Conservation (phyloP, 2,329 filamentous ascomycete species). For the Fusarium pilosicola region DNA sequence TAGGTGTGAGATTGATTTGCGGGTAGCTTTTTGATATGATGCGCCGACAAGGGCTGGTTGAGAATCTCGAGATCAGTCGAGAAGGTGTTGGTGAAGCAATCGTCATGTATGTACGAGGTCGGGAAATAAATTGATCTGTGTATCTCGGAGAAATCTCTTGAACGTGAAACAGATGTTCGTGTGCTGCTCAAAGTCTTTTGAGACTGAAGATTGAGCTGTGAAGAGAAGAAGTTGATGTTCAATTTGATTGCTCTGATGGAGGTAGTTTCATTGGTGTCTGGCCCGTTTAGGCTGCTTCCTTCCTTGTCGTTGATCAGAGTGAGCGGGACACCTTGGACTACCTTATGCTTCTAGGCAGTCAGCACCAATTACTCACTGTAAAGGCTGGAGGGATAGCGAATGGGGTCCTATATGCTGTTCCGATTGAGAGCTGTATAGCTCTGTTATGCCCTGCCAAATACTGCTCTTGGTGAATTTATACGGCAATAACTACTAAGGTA, state of each 20-base stretch:
- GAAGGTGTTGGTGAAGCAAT: not conserved
- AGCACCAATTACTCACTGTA: not conserved
- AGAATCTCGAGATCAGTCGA: not conserved
- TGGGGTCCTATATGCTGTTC: no score
- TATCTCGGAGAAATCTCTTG: not conserved
- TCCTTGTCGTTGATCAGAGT: not conserved
- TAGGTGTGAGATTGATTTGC: not conserved
- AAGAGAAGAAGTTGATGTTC: not conserved
- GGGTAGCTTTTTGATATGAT: not conserved
- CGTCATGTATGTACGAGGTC: conserved; percentile 20
- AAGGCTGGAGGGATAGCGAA: not conserved
- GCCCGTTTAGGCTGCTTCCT: not conserved
- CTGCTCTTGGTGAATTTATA: not conserved
- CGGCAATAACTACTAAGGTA: not conserved
- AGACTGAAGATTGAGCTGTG: not conserved
- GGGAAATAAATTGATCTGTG: conserved; percentile 26
- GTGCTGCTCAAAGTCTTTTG: not conserved
- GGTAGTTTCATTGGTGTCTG: not conserved
- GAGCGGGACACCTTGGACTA: not conserved
- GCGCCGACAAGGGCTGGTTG: not conserved
- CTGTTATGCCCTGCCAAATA: not conserved
- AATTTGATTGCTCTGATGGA: not conserved
- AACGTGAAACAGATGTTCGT: not conserved
- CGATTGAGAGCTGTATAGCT: no score
- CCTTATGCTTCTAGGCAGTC: no score